Conservation (phyloP, 208 protist genomes). For the Trypanosoma boissoni region DNA sequence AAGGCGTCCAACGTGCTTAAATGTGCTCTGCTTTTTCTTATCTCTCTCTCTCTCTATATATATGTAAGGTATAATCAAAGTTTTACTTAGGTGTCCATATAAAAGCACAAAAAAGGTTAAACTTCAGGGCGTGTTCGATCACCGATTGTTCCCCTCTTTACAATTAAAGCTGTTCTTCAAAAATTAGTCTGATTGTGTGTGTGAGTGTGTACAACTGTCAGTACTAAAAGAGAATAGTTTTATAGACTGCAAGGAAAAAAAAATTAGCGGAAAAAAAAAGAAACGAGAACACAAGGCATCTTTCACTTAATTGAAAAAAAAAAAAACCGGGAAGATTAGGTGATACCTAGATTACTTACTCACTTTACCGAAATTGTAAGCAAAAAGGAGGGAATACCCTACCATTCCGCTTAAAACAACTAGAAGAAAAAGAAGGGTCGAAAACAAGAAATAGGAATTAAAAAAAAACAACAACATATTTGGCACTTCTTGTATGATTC, state of each 20-base stretch:
- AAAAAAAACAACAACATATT: not conserved
- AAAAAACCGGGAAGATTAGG: not conserved
- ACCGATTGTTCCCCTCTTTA: no score
- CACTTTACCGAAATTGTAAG: no score
- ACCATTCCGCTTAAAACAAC: not conserved
- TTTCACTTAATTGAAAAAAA: not conserved
- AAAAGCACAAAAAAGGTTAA: no score
- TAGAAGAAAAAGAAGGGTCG: not conserved
- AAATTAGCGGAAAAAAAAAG: not conserved
- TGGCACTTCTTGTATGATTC: conserved; percentile 47
- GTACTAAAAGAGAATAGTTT: conserved; percentile 4
- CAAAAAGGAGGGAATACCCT: not conserved
- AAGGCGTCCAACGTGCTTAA: conserved; percentile 1
- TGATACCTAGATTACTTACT: not conserved
- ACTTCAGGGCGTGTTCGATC: no score
- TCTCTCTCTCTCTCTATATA: no score
- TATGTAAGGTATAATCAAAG: no score
- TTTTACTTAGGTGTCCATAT: no score
- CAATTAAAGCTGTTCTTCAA: no score
- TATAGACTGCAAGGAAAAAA: not conserved
- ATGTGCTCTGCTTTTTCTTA: conserved; percentile 2
- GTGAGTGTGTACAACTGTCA: not conserved
- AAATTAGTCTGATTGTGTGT: no score
- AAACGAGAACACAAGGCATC: not conserved
- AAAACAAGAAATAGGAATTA: not conserved